Conservation (phyloP, 208 protist species). For the Trypanosoma platydactyli region DNA sequence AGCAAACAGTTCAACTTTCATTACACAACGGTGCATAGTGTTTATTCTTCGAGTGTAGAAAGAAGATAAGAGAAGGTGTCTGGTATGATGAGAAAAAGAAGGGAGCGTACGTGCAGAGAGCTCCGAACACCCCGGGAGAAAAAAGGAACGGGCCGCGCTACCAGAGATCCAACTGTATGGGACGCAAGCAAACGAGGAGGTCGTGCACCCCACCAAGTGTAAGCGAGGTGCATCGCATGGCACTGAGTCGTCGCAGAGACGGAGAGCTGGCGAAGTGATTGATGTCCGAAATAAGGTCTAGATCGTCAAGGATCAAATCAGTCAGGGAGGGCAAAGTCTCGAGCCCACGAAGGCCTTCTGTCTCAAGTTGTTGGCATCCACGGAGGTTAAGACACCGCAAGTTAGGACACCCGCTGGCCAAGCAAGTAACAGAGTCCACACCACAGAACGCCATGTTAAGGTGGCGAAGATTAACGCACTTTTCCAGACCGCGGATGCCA, state of each 20-base stretch:
- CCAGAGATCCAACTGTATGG: slow-evolving; percentile 1
- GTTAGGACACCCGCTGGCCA: slow-evolving; percentile 31
- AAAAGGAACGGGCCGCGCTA: not conserved
- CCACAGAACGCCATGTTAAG: slow-evolving; percentile 46
- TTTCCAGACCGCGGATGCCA: slow-evolving; percentile 40
- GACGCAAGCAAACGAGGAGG: not conserved
- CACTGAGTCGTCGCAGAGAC: slow-evolving; percentile 15
- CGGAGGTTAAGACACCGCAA: slow-evolving; percentile 38
- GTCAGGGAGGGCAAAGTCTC: slow-evolving; percentile 39
- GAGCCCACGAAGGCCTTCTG: slow-evolving; percentile 35
- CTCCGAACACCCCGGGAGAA: no score
- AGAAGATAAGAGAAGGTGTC: no score
- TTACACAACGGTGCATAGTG: no score
- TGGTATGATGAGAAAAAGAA: no score
- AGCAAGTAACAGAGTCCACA: slow-evolving; percentile 33
- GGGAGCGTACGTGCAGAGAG: no score
- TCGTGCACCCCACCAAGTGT: slow-evolving; percentile 9
- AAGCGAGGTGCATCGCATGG: slow-evolving; percentile 11
- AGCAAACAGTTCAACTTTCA: not conserved
- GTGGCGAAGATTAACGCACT: slow-evolving; percentile 33
- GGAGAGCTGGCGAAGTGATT: slow-evolving; percentile 1
- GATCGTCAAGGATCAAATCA: slow-evolving; percentile 40
- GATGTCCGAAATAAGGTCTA: slow-evolving; percentile 19
- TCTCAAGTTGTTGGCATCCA: slow-evolving; percentile 30
- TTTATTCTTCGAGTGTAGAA: no score